Base-by-base conservation (phyloP, 108 stramenopile species). In the Discostella pseudostelligera region DNA sequence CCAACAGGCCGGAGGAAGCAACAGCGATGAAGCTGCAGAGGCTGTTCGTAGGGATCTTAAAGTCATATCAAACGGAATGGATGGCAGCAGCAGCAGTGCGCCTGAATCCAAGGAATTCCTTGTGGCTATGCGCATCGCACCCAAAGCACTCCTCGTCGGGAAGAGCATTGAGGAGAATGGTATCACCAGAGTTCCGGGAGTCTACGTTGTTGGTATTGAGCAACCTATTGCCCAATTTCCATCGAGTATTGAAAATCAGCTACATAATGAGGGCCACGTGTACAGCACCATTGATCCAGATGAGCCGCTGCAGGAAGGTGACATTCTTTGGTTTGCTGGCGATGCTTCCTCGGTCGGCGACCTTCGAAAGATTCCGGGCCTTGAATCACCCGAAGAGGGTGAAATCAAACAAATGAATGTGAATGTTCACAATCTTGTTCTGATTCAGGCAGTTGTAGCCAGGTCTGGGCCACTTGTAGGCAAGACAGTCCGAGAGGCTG, bases 371-470 rank as follows among this genome's bases (percentile, higher is more conserved):
- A 80, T 94, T 49, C 85, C 84, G 39, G 89, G 92, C 24, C 73
- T 94, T 8, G 67, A 67, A 19, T 85, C 85, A 0, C 75, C 76
- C 45, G 74, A 87, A 56, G 80, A 74, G 13, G 86, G 83, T 22
- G 85, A 90, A 59, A 83, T 90, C 21, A 64, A 75, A 32, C 85
- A 90, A 76, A 84, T 90, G 19, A 76, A 88, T 47, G 86, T 84
- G 44, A 87, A 80, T 11, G 67, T 88, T 19, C 78, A 84, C 43
- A 87, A 94, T 73, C 79, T 89, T 16, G 76, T 87, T 22, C 72
- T 94, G 5, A 87, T 94, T 11, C 87, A 94, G 57, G 92, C 89
- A n/a, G 92, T 94, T 22, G 59, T 94, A 65, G 87, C 92, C n/a
- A 78, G 79, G 29, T 69, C 82, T 55, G 85, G 86, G 0, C 87